A percentile compares a stretch with the other conserved stretches of the same genome.
These are phyloP conservation scores for Poa annua DNA, from an alignment of 176 grass and related monocot species.

Conservation along the genomic window DNA sequence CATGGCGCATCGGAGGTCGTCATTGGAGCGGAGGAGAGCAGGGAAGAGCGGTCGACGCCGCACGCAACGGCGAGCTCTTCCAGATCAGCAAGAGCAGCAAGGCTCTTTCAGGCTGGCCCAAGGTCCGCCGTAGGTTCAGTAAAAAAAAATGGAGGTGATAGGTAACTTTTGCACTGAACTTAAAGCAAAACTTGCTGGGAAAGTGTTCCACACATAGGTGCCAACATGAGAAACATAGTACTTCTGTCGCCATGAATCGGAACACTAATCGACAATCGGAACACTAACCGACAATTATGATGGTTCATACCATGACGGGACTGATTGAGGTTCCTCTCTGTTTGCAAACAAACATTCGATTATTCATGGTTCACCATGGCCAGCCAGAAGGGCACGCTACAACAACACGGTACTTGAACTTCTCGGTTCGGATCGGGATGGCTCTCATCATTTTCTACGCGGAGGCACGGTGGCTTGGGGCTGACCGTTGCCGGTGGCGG, in stretches of 20 bases:
- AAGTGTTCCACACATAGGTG: no score
- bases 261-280: background rate
- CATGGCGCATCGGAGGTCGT: no score
- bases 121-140: no score
- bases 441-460: background rate
- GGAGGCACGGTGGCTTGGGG: background rate
- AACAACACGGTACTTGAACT: background rate
- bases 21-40: no score
- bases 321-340: background rate
- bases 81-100: no score
- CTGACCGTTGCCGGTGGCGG: background rate
- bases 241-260: background rate
- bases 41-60: no score
- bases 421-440: background rate
- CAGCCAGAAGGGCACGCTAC: background rate
- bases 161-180: no score
- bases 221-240: background rate
- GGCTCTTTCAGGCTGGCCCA: no score
- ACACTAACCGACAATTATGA: background rate
- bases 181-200: no score
- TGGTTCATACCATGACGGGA: background rate
- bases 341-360: background rate
- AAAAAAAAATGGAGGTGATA: no score
- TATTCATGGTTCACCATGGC: background rate
- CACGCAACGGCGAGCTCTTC: no score